Evolutionary conservation across 768 basidiomycete genomes (phyloP).

Genomic region (Auricularia sp.): DNA sequence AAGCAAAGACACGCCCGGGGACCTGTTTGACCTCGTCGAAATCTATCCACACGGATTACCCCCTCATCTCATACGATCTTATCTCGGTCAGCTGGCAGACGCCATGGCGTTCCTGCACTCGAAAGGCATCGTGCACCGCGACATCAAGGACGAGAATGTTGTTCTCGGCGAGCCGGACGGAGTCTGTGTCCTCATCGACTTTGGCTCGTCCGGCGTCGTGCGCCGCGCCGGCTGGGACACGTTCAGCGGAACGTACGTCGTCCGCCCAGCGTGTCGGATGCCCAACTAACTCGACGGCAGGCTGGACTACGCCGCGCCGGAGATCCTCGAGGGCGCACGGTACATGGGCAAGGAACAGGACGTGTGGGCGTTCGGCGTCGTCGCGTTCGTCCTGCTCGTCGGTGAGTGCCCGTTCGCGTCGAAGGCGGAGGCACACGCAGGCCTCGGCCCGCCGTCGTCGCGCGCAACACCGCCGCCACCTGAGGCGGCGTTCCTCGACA

Average conservation of each 20-base stretch:
- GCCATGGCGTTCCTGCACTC: conserved; percentile 81
- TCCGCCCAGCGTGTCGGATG: conserved; percentile 10
- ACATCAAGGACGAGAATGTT: conserved; percentile 97
- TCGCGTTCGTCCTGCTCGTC: conserved; percentile 86
- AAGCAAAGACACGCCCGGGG: conserved; percentile 47
- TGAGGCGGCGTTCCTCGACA: neutral
- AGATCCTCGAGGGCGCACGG: conserved; percentile 88
- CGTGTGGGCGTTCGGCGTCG: conserved; percentile 96
- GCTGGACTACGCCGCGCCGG: conserved; percentile 90
- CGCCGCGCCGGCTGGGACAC: conserved; percentile 83
- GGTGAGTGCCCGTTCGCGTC: conserved; percentile 91
- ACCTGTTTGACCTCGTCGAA: conserved; percentile 95
- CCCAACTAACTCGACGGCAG: conserved; percentile 25
- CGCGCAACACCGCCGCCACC: conserved; percentile 33
- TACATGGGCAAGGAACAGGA: conserved; percentile 97
- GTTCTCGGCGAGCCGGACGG: conserved; percentile 64
- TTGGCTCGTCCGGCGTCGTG: conserved; percentile 83
- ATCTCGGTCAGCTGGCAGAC: conserved; percentile 90
- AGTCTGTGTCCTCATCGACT: conserved; percentile 89
- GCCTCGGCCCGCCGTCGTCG: conserved; percentile 48
- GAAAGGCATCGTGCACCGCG: conserved; percentile 91
- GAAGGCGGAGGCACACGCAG: conserved; percentile 82
- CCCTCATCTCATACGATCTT: conserved; percentile 59
- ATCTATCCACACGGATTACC: conserved; percentile 77
- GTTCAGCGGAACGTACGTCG: conserved; percentile 82